phyloP scores from a whole-genome alignment of 2,329 filamentous ascomycete species.

The Penicillium polonicum region DNA sequence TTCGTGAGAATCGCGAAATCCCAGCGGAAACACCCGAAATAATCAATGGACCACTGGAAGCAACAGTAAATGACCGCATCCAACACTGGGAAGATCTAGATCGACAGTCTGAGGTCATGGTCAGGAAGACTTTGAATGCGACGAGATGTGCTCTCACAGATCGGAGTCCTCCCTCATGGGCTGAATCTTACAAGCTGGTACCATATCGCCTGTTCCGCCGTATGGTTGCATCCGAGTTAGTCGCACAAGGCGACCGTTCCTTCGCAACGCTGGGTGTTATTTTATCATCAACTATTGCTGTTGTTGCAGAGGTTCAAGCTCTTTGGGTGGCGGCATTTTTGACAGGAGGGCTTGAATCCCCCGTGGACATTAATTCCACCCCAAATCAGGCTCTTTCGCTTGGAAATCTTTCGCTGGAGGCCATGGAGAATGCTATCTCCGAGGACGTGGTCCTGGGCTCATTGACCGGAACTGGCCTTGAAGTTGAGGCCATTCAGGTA shows the following conservation, averaged over 20 bases:
- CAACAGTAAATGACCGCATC: not conserved
- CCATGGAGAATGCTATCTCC: slow-evolving; percentile 16
- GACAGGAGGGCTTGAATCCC: slow-evolving; percentile 19
- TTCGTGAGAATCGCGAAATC: not conserved
- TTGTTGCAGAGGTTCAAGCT: slow-evolving; percentile 27
- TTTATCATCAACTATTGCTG: slow-evolving; percentile 20
- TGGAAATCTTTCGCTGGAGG: not conserved
- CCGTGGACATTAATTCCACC: not conserved
- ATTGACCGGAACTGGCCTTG: slow-evolving; percentile 21
- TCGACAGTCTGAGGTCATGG: not conserved
- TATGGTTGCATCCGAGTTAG: slow-evolving; percentile 23
- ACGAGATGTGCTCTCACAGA: slow-evolving; percentile 3
- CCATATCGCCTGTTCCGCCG: slow-evolving; percentile 27
- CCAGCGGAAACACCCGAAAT: not conserved
- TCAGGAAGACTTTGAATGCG: slow-evolving; percentile 8
- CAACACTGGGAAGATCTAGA: slow-evolving; percentile 18
- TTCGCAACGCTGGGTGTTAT: slow-evolving; percentile 22
- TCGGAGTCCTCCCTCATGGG: slow-evolving; percentile 2
- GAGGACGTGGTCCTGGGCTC: slow-evolving; percentile 24
- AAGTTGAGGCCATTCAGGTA: slow-evolving; percentile 26
- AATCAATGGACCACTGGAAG: not conserved
- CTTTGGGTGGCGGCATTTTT: slow-evolving; percentile 27
- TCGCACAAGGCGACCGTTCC: slow-evolving; percentile 24
- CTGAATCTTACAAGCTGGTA: not conserved
- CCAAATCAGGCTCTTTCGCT: not conserved